Evolutionary conservation across 2,329 filamentous ascomycete species (phyloP).

Genomic region (Monilinia fructigena): DNA sequence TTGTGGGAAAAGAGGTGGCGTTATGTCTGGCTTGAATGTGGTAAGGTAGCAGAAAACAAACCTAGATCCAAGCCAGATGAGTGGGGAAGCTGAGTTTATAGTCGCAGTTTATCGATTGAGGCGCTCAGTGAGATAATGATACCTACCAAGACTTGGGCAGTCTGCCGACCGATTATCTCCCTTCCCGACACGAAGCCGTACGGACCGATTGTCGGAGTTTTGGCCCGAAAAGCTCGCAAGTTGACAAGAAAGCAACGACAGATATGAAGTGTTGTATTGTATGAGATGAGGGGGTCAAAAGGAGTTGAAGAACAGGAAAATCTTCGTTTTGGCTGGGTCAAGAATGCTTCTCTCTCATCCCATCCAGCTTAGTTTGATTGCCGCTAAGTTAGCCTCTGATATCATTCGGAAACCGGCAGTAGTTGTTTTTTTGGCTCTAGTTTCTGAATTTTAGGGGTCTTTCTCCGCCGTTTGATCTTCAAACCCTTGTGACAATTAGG

Average conservation of each 20-base stretch:
- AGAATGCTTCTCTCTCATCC: not conserved
- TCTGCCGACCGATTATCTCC: constrained; percentile 2
- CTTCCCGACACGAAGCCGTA: constrained; percentile 13
- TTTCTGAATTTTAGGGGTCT: not conserved
- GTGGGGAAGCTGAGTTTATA: constrained; percentile 20
- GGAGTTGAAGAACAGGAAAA: not conserved
- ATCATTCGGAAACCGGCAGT: constrained; percentile 13
- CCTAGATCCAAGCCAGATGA: not conserved
- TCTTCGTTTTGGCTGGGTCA: not conserved
- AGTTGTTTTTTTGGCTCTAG: not conserved
- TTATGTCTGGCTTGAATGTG: constrained; percentile 4
- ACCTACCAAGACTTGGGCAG: constrained; percentile 1
- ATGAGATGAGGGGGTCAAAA: not conserved
- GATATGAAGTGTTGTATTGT: not conserved
- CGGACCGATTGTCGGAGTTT: constrained; percentile 11
- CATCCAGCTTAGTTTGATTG: not conserved
- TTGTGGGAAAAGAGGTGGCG: constrained; percentile 8
- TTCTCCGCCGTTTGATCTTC: constrained; percentile 16
- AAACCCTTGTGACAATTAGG: constrained; percentile 4
- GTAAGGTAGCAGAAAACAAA: not conserved
- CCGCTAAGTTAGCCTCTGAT: constrained; percentile 13
- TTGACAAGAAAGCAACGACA: not conserved
- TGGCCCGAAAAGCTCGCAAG: not conserved
- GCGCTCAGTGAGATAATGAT: constrained; percentile 6
- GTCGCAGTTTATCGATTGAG: constrained; percentile 22